phyloP scores from a whole-genome alignment of 768 basidiomycete genomes.

The Rhizopogon vinicolor region DNA sequence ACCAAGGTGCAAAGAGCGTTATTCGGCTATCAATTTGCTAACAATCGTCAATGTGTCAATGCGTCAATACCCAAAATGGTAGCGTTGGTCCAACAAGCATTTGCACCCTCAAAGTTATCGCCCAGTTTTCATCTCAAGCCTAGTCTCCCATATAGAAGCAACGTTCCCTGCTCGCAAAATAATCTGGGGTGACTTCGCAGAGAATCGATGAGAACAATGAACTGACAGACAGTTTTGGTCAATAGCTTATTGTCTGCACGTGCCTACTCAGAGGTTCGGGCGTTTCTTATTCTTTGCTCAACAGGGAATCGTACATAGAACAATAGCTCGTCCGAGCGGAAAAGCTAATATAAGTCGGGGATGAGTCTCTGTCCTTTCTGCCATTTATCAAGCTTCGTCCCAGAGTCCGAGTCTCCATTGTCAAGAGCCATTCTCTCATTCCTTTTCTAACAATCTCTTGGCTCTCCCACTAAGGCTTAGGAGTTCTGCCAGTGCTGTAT shows the following conservation, averaged over 20 bases:
- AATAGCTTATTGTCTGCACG: slow-evolving; percentile 10
- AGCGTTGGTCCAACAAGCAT: background rate
- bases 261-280: background rate
- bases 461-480: no score
- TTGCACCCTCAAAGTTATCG: background rate
- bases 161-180: no score
- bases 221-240: background rate
- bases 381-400: background rate
- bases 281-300: background rate
- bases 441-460: no score
- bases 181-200: no score
- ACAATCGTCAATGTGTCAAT: background rate
- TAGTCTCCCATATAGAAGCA: no score
- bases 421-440: background rate
- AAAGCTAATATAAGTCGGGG: slow-evolving; percentile 16
- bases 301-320: slow-evolving; percentile 5
- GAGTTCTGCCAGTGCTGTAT: no score
- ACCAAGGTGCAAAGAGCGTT: background rate
- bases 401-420: background rate
- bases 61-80: background rate
- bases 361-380: background rate
- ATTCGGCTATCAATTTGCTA: background rate
- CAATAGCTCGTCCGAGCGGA: slow-evolving; percentile 9
- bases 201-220: background rate
- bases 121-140: background rate